Percentiles rank a stretch among this genome's conserved stretches.
Conservation (phyloP, 192 early-diverging fungal species). For the Mortierella antarctica region DNA sequence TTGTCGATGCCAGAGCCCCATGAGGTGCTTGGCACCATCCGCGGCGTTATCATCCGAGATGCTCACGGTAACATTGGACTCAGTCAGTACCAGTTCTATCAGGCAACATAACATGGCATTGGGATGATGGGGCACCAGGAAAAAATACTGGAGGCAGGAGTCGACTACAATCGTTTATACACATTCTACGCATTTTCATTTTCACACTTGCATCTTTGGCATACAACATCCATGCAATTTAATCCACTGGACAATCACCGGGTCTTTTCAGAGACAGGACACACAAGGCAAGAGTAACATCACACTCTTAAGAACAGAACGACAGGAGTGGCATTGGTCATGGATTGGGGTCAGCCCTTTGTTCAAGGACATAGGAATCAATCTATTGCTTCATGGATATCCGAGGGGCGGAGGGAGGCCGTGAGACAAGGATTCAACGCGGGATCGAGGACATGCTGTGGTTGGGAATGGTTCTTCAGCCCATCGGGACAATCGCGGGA, state of each 20-base stretch:
- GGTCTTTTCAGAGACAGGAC: too few species aligned
- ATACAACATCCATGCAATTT: not conserved
- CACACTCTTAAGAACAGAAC: too few species aligned
- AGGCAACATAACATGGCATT: slow-evolving; percentile 23
- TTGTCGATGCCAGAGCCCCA: slow-evolving; percentile 69
- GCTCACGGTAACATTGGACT: slow-evolving; percentile 70
- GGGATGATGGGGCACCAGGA: not conserved
- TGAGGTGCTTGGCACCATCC: slow-evolving; percentile 60
- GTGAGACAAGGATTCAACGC: too few species aligned
- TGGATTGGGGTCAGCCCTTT: too few species aligned
- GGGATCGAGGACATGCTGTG: too few species aligned
- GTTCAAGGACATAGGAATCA: too few species aligned
- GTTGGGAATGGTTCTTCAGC: too few species aligned
- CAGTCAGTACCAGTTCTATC: slow-evolving; percentile 60
- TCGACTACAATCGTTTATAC: slow-evolving; percentile 5
- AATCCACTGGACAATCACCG: not conserved
- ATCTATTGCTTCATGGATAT: too few species aligned
- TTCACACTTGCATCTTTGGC: not conserved
- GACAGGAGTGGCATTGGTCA: too few species aligned
- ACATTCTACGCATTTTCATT: slow-evolving; percentile 7
- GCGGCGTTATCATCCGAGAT: slow-evolving; percentile 65
- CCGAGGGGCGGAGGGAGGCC: too few species aligned
- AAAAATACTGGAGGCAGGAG: slow-evolving; percentile 15
- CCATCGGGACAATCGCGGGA: too few species aligned
- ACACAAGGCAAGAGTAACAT: too few species aligned